Evolutionary conservation across 192 early-diverging fungal genomes (phyloP).

Genomic region (Coemansia sp.): DNA sequence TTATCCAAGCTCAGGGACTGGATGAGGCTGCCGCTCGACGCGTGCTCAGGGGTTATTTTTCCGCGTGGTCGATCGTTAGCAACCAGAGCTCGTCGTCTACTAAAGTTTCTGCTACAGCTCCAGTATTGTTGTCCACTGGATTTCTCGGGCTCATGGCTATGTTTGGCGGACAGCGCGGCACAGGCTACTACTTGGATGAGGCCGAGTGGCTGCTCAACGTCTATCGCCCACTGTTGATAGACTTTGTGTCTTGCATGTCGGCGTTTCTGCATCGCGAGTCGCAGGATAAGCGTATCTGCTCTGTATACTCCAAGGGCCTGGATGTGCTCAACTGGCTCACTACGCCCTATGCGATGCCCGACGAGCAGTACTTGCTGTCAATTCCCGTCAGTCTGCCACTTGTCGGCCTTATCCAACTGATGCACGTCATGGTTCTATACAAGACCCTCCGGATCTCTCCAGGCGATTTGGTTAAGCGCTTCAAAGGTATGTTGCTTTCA

Average conservation of each 20-base stretch:
- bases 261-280: conserved; percentile 62
- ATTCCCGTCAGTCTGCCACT: conserved; percentile 78
- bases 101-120: no score
- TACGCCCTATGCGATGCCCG: conserved; percentile 65
- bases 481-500: conserved; percentile 29
- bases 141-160: conserved; percentile 70
- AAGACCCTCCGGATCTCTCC: conserved; percentile 63
- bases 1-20: conserved; percentile 3
- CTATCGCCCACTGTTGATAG: conserved; percentile 70
- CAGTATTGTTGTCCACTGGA: conserved; percentile 39
- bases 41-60: conserved; percentile 30
- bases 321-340: conserved; percentile 83
- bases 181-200: conserved; percentile 83
- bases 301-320: conserved; percentile 66
- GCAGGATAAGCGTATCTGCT: conserved; percentile 55
- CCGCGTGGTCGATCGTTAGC: conserved; percentile 18
- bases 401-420: conserved; percentile 86
- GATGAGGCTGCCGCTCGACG: conserved; percentile 9
- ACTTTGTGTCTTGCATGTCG: conserved; percentile 74
- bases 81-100: no score
- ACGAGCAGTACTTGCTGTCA: conserved; percentile 67
- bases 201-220: conserved; percentile 69
- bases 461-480: conserved; percentile 31
- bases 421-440: conserved; percentile 73
- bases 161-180: conserved; percentile 94